Conservation (phyloP, 2,329 filamentous ascomycete genomes). For the Plectosphaerella cucumerina region DNA sequence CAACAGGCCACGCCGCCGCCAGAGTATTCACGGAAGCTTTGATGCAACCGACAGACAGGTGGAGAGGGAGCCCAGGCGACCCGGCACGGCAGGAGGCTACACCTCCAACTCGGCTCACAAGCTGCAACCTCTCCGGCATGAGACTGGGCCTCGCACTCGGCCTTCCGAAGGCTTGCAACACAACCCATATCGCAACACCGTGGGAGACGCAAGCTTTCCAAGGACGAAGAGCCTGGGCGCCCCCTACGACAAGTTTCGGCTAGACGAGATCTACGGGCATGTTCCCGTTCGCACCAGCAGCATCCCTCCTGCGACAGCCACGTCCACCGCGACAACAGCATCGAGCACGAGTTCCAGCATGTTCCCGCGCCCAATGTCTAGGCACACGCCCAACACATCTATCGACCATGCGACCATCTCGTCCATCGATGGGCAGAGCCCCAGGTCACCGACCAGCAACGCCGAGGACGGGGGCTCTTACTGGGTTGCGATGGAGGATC, state of each 20-base stretch:
- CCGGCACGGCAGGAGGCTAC: too few relatives aligned
- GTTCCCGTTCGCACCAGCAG: slow-evolving; percentile 31
- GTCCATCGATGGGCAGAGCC: slow-evolving; percentile 8
- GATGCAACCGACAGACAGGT: too few relatives aligned
- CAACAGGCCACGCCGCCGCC: too few relatives aligned
- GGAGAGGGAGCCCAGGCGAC: too few relatives aligned
- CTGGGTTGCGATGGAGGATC: slow-evolving; percentile 4
- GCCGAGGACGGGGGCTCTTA: slow-evolving; percentile 11
- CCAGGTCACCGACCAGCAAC: slow-evolving; percentile 9
- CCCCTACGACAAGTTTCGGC: slow-evolving; percentile 16
- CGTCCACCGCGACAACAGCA: slow-evolving; percentile 33
- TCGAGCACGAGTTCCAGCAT: slow-evolving; percentile 36
- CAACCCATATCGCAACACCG: not conserved
- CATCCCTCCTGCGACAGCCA: slow-evolving; percentile 34
- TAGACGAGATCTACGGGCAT: slow-evolving; percentile 30
- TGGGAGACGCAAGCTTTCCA: slow-evolving; percentile 4
- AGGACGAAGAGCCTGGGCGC: slow-evolving; percentile 19
- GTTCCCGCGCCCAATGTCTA: slow-evolving; percentile 33
- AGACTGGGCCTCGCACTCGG: too few relatives aligned
- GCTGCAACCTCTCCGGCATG: too few relatives aligned
- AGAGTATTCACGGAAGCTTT: too few relatives aligned
- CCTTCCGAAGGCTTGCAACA: not conserved
- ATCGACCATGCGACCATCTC: slow-evolving; percentile 28
- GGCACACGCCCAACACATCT: slow-evolving; percentile 40
- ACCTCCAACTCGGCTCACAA: too few relatives aligned